Evolutionary conservation across 768 basidiomycete species (phyloP), one percentile per base, ranked within the genome.

Genomic region (Floccularia luteovirens): DNA sequence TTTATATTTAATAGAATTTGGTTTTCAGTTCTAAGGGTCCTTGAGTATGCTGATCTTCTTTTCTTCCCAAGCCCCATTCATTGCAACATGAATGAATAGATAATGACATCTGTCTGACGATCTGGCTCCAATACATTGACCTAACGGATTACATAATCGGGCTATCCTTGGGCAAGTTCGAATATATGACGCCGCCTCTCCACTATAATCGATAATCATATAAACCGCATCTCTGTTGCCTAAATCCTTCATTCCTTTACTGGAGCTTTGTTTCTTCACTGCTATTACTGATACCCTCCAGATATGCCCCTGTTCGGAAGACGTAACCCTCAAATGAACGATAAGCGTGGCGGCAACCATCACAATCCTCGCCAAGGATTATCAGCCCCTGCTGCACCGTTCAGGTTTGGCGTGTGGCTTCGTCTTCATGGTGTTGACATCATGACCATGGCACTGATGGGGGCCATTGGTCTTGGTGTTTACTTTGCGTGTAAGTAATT

Each of bases 381-480:
- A 11, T 43, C 38, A 17, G 36, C 44, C 35, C 33, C 48, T n/a
- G 49, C 48, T n/a, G 34, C 42, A 8, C 50, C 54, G 21, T 70
- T 70, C 39, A 50, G 51, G 2, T 49, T 67, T 25, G 55, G 54
- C 10, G 42, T 52, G 0, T 74, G 71, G 70, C 23, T 74, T 12
- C 59, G 67, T 40, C 61, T 72, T 4, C 70, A 77, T 60, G 65
- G 60, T 4, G 50, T 72, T 34, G 75, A 77, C 44, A 47, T 78
- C 10, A 58, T 78, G 20, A 75, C 74, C 1, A 74, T 79, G 74
- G 69, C 65, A 0, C 50, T 69, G n/a, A 72, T 76, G 64, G 75
- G 73, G n/a, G 66, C 65, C n/a, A 39, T 66, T 38, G 72, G 69
- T 0, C 53, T 77, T 12, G 76, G 75, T 13, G 66, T 77, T 3